These are phyloP conservation scores for Labyrinthula sp. DNA, from an alignment of 352 stramenopile genomes.

Conservation along the genomic window DNA sequence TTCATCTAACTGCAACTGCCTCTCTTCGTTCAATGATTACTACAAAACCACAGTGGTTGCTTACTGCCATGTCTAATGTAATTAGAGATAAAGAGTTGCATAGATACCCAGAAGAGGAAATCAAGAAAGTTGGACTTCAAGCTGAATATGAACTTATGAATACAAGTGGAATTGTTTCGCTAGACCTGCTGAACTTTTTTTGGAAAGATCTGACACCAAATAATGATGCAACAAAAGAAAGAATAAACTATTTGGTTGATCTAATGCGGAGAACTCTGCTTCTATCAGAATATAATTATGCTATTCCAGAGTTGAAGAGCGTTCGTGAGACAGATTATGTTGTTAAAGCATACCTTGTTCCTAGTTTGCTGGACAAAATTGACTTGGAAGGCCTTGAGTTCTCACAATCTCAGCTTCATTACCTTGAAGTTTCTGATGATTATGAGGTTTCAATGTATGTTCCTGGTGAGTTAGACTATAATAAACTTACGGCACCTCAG, in stretches of 20 bases:
- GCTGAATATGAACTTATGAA: constrained; percentile 18
- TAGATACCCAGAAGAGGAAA: constrained; percentile 11
- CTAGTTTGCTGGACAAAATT: constrained; percentile 16
- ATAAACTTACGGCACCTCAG: too few relatives aligned
- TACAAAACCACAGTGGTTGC: constrained; percentile 24
- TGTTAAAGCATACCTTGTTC: constrained; percentile 18
- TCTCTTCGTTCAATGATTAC: constrained; percentile 9
- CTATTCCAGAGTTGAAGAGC: constrained; percentile 6
- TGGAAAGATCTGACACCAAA: too few relatives aligned
- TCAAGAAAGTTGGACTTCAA: background rate
- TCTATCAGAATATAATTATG: constrained; percentile 9
- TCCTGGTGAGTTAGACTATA: too few relatives aligned
- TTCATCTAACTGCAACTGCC: constrained; percentile 18
- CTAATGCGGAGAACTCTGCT: constrained; percentile 22
- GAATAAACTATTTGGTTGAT: constrained; percentile 17
- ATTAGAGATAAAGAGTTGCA: constrained; percentile 10
- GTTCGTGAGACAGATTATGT: too few relatives aligned
- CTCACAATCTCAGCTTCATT: too few relatives aligned
- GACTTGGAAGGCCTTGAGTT: too few relatives aligned
- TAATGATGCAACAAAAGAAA: too few relatives aligned
- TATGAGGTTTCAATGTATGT: too few relatives aligned
- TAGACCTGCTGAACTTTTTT: constrained; percentile 7
- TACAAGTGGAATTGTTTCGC: constrained; percentile 2
- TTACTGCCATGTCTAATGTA: constrained; percentile 11
- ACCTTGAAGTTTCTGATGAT: too few relatives aligned